Evolutionary conservation across 106 monocot species (phyloP).

Genomic region (Amphibolis antarctica): DNA sequence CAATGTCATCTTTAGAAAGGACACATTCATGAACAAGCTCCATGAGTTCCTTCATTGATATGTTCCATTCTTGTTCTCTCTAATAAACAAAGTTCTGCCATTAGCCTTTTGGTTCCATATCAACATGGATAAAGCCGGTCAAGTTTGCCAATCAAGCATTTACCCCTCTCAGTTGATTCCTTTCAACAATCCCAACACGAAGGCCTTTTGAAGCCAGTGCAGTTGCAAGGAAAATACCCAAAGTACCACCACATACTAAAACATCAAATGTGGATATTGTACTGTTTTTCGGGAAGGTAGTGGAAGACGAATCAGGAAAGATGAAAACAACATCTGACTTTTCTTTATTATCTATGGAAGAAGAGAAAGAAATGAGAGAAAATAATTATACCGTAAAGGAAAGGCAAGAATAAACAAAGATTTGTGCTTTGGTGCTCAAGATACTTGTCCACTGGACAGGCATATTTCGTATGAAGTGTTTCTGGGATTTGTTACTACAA

Average conservation of each 20-base stretch:
- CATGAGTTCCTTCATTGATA: slow-evolving; percentile 82
- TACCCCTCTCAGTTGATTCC: slow-evolving; percentile 82
- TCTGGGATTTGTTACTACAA: no score
- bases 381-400: background rate
- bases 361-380: background rate
- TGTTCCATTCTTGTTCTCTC: slow-evolving; percentile 99
- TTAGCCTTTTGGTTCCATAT: background rate
- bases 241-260: slow-evolving; percentile 85
- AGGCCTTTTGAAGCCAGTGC: slow-evolving; percentile 66
- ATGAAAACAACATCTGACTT: slow-evolving; percentile 41
- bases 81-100: slow-evolving; percentile 17
- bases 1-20: slow-evolving; percentile 66
- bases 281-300: slow-evolving; percentile 10
- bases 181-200: slow-evolving; percentile 70
- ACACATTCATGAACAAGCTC: slow-evolving; percentile 65
- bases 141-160: background rate
- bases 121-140: background rate
- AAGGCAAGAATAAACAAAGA: no score
- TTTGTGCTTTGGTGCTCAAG: no score
- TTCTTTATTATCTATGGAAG: slow-evolving; percentile 38
- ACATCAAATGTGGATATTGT: slow-evolving; percentile 47
- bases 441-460: no score
- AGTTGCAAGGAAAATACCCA: slow-evolving; percentile 91
- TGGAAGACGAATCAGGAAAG: slow-evolving; percentile 25
- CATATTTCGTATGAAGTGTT: no score